Evolutionary conservation across 2,329 filamentous ascomycete genomes (phyloP).

Genomic region (Neofusicoccum umdonicola): DNA sequence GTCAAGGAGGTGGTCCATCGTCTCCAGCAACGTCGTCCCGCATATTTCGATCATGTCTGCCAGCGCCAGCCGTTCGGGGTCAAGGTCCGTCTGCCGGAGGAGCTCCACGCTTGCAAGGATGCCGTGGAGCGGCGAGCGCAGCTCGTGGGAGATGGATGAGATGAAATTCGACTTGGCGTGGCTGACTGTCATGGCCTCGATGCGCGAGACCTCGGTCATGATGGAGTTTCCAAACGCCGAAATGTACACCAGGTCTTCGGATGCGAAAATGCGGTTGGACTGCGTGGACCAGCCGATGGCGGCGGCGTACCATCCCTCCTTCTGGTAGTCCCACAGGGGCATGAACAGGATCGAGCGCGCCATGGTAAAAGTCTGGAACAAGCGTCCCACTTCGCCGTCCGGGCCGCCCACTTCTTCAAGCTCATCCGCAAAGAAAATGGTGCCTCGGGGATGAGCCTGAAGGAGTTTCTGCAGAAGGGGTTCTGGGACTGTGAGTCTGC

Average conservation of each 20-base stretch:
- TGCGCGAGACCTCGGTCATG: constrained; percentile 20
- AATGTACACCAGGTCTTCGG: constrained; percentile 40
- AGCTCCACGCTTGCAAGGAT: constrained; percentile 48
- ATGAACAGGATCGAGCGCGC: constrained; percentile 51
- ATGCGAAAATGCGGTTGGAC: constrained; percentile 28
- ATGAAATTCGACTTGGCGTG: constrained; percentile 54
- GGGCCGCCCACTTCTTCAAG: constrained; percentile 28
- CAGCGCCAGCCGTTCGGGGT: constrained; percentile 42
- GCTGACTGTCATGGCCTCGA: constrained; percentile 38
- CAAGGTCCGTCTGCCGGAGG: constrained; percentile 43
- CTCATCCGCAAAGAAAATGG: constrained; percentile 14
- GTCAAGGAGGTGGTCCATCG: constrained; percentile 45
- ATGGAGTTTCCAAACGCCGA: constrained; percentile 44
- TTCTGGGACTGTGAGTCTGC: background rate
- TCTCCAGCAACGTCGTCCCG: constrained; percentile 51
- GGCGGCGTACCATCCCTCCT: constrained; percentile 47
- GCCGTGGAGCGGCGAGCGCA: constrained; percentile 45
- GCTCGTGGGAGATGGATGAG: constrained; percentile 52
- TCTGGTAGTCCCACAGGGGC: constrained; percentile 52
- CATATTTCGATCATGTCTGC: constrained; percentile 51
- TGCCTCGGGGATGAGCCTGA: constrained; percentile 13
- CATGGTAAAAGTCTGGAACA: constrained; percentile 47
- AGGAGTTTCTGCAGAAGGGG: constrained; percentile 15
- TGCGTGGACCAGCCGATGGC: constrained; percentile 41
- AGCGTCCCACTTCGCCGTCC: constrained; percentile 36